A percentile compares a stretch with the other conserved stretches of the same genome.
phyloP scores from a whole-genome alignment of 306 rosid genomes.

The Cucurbita pepo region DNA sequence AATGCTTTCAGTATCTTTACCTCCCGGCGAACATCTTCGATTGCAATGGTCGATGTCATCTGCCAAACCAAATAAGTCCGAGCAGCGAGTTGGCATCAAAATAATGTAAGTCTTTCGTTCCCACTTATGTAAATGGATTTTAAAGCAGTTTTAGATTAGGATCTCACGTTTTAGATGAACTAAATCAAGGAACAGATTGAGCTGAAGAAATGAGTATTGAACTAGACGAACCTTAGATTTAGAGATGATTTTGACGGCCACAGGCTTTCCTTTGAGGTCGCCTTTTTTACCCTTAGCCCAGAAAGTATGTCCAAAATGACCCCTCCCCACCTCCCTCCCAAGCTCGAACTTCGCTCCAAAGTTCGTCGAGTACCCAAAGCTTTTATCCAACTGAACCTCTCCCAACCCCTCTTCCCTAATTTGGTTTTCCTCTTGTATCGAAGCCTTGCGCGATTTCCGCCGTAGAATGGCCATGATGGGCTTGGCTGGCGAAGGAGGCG shows the following conservation, averaged over 20 bases:
- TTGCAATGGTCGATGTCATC: conserved; percentile 88
- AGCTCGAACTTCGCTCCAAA: conserved; percentile 70
- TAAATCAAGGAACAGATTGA: not conserved
- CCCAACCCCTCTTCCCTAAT: conserved; percentile 29
- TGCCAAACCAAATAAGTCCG: conserved; percentile 22
- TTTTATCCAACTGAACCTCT: conserved; percentile 67
- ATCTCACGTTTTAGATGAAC: not conserved
- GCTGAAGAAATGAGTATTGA: no score
- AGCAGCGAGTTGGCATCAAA: no score
- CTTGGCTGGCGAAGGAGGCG: conserved; percentile 96
- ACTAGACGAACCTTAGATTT: conserved; percentile 49
- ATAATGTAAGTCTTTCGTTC: not conserved
- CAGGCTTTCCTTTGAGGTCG: conserved; percentile 67
- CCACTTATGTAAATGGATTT: not conserved
- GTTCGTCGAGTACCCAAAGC: conserved; percentile 75
- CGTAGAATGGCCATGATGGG: conserved; percentile 69
- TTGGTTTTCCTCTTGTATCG: conserved; percentile 72
- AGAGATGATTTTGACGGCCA: conserved; percentile 89
- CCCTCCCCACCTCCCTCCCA: conserved; percentile 89
- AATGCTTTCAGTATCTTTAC: conserved; percentile 86
- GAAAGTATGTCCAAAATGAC: conserved; percentile 96
- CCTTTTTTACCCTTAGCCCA: conserved; percentile 83
- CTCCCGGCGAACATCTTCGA: conserved; percentile 94
- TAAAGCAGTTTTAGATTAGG: not conserved
- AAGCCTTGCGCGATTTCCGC: conserved; percentile 52